These are phyloP conservation scores for Steccherinum ochraceum DNA, from an alignment of 768 basidiomycete species.

Conservation along the genomic window DNA sequence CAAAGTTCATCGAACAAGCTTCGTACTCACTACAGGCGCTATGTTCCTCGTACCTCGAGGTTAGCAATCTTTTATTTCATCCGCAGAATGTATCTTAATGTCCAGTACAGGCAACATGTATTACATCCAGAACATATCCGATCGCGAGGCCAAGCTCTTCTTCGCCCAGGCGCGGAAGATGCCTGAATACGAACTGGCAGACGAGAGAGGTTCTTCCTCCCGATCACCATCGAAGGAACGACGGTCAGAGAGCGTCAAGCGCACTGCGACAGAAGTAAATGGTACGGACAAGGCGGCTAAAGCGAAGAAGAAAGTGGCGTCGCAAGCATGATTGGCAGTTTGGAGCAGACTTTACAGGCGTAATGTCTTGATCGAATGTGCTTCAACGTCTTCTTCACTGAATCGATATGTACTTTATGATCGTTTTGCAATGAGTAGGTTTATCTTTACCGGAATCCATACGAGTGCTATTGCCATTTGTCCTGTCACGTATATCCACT, in stretches of 20 bases:
- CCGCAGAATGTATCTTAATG: not conserved
- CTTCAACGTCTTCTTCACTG: not conserved
- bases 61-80: constrained; percentile 20
- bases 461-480: too few species aligned
- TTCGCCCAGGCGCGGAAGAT: constrained; percentile 82
- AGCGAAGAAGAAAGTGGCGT: not conserved
- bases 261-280: not conserved
- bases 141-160: constrained; percentile 77
- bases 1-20: constrained; percentile 71
- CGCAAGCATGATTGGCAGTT: too few species aligned
- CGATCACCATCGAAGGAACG: not conserved
- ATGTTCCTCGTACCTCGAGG: constrained; percentile 91
- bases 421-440: not conserved
- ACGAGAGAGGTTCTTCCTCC: not conserved
- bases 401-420: not conserved
- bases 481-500: too few species aligned
- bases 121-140: constrained; percentile 80
- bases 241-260: not conserved
- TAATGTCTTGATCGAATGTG: not conserved
- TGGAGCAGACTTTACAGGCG: not conserved
- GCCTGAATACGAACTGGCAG: constrained; percentile 22
- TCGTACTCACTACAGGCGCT: constrained; percentile 74
- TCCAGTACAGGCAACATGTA: constrained; percentile 72
- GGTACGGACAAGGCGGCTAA: not conserved
- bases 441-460: too few species aligned